Percentiles rank a stretch among this genome's conserved stretches.
These are phyloP conservation scores for Cyberlindnera americana DNA, from an alignment of 805 yeast species.

Conservation along the genomic window DNA sequence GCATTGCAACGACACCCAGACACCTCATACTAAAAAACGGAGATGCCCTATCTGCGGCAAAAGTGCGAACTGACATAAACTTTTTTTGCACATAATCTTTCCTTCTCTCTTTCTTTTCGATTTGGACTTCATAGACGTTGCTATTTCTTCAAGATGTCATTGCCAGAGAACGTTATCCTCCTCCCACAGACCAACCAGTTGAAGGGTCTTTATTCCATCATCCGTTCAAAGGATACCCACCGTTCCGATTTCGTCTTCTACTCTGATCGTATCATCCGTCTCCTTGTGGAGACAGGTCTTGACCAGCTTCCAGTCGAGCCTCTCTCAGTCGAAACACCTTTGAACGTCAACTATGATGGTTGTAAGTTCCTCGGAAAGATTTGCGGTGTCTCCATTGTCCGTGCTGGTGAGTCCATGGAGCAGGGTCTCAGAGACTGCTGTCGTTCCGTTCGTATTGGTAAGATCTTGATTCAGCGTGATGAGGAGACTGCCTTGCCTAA, in stretches of 20 bases:
- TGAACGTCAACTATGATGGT: slow-evolving; percentile 70
- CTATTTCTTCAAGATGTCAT: slow-evolving; percentile 11
- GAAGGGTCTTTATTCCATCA: slow-evolving; percentile 81
- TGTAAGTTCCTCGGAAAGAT: slow-evolving; percentile 84
- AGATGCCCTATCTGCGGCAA: too few species aligned
- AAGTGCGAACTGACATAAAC: too few species aligned
- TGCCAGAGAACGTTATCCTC: slow-evolving; percentile 53
- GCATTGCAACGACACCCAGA: too few species aligned
- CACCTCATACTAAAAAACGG: too few species aligned
- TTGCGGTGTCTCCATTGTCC: slow-evolving; percentile 95
- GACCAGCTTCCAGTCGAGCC: slow-evolving; percentile 89
- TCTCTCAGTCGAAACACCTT: slow-evolving; percentile 66
- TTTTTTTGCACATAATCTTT: too few species aligned
- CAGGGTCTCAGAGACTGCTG: slow-evolving; percentile 97
- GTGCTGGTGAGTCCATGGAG: slow-evolving; percentile 99
- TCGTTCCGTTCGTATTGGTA: slow-evolving; percentile 93
- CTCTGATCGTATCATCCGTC: slow-evolving; percentile 89
- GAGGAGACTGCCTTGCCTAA: slow-evolving; percentile 96
- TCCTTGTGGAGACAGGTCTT: slow-evolving; percentile 92
- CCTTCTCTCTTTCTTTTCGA: neutral
- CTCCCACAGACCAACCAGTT: slow-evolving; percentile 90
- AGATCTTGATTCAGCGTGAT: slow-evolving; percentile 94
- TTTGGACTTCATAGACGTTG: too few species aligned
- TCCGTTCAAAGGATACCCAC: slow-evolving; percentile 74
- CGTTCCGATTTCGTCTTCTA: slow-evolving; percentile 95